Evolutionary conservation across 2,329 filamentous ascomycete species (phyloP).

Genomic region (Fusarium sp.): DNA sequence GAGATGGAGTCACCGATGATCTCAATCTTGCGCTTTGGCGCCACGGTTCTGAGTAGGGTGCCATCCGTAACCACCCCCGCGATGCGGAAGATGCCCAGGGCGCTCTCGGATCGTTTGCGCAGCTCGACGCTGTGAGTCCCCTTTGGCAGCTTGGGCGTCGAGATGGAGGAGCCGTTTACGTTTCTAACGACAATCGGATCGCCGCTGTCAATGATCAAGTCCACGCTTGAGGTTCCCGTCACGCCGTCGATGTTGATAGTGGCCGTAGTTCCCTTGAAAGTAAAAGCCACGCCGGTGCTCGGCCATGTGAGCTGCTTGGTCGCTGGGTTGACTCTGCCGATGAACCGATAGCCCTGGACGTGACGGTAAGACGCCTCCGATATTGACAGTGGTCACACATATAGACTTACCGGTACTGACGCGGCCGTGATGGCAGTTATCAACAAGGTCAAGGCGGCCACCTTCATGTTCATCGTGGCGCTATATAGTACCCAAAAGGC

Average conservation of each 20-base stretch:
- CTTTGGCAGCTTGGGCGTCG: conserved; percentile 5
- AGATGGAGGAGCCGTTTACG: conserved; percentile 14
- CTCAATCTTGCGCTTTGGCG: conserved; percentile 51
- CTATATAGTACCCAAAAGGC: neutral
- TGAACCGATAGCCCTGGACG: conserved; percentile 34
- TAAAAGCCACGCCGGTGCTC: conserved; percentile 53
- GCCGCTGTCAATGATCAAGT: conserved; percentile 27
- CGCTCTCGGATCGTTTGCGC: conserved; percentile 28
- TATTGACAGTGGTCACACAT: no score
- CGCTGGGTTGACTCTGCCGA: conserved; percentile 54
- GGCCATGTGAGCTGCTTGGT: conserved; percentile 57
- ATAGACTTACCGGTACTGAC: conserved; percentile 6
- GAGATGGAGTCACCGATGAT: conserved; percentile 57
- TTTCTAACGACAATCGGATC: conserved; percentile 20
- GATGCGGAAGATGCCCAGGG: conserved; percentile 18
- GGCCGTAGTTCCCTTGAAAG: conserved; percentile 52
- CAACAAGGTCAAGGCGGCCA: neutral
- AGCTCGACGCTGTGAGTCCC: conserved; percentile 31
- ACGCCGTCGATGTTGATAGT: conserved; percentile 43
- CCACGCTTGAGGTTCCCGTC: conserved; percentile 19
- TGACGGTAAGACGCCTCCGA: neutral
- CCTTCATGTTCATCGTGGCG: conserved; percentile 13
- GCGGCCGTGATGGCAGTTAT: conserved; percentile 11
- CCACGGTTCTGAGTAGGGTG: conserved; percentile 33
- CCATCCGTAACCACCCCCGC: conserved; percentile 17